phyloP scores from a whole-genome alignment of 2,329 filamentous ascomycete species.

The Fusarium sp. region DNA sequence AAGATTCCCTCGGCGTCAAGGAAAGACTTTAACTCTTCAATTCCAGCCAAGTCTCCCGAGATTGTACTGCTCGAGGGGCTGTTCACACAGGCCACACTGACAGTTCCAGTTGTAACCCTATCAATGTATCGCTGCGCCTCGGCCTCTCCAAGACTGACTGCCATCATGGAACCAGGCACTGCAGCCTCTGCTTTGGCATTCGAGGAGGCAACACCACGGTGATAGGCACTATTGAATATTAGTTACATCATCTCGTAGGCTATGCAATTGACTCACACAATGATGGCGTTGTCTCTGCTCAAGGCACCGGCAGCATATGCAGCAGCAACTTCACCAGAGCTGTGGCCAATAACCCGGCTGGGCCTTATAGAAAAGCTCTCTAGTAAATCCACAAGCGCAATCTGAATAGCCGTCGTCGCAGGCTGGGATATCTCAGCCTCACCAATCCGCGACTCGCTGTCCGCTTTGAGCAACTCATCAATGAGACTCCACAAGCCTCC shows the following conservation, averaged over 20 bases:
- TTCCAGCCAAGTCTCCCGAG: background rate
- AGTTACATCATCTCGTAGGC: background rate
- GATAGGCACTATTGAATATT: background rate
- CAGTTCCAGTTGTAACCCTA: background rate
- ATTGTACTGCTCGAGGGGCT: conserved; percentile 2
- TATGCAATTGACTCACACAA: background rate
- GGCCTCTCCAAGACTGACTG: background rate
- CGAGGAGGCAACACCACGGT: background rate
- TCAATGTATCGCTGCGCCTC: conserved; percentile 5
- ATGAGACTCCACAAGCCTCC: background rate
- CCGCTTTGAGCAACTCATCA: background rate
- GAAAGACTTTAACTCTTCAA: conserved; percentile 3
- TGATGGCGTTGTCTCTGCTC: background rate
- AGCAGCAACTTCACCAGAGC: conserved; percentile 9
- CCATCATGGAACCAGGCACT: conserved; percentile 9
- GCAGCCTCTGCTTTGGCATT: background rate
- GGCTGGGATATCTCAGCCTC: conserved; percentile 7
- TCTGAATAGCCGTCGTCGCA: conserved; percentile 3
- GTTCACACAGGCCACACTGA: conserved; percentile 8
- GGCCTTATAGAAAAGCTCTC: background rate
- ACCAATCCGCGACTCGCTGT: background rate
- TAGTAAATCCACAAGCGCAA: conserved; percentile 2
- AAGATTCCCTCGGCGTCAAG: conserved; percentile 1
- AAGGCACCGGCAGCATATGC: conserved; percentile 6
- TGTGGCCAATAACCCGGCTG: background rate